phyloP scores from a whole-genome alignment of 2,329 filamentous ascomycete species.

The Aspergillus piperis region DNA sequence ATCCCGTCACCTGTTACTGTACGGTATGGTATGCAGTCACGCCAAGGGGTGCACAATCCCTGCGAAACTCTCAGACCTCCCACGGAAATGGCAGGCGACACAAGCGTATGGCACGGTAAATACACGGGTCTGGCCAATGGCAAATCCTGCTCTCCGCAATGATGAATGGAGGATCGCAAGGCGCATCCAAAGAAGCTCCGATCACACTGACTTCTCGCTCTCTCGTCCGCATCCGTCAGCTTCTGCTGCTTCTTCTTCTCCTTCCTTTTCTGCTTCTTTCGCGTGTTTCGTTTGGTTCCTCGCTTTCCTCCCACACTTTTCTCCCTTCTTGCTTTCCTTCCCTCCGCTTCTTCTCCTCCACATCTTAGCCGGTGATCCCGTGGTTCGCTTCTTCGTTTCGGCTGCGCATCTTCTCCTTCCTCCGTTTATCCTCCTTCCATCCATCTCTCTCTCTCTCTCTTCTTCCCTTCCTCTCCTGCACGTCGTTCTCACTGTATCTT shows the following conservation, averaged over 20 bases:
- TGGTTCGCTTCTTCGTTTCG: constrained; percentile 5
- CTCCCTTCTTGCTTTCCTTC: constrained; percentile 14
- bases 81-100: too few relatives aligned
- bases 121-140: constrained; percentile 7
- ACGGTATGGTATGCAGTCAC: constrained; percentile 17
- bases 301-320: constrained; percentile 13
- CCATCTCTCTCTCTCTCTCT: constrained; percentile 20
- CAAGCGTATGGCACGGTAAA: constrained; percentile 16
- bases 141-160: constrained; percentile 24
- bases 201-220: constrained; percentile 1
- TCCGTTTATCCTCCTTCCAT: constrained; percentile 1
- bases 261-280: constrained; percentile 13
- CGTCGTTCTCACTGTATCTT: constrained; percentile 18
- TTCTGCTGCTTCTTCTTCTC: constrained; percentile 15
- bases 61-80: too few relatives aligned
- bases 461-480: constrained; percentile 18
- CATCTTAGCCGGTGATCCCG: neutral
- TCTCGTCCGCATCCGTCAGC: constrained; percentile 21
- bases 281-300: constrained; percentile 1
- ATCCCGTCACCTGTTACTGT: constrained; percentile 10
- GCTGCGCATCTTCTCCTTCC: constrained; percentile 1
- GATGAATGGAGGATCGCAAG: constrained; percentile 6
- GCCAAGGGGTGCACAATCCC: neutral
- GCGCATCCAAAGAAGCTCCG: constrained; percentile 19
- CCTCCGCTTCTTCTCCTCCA: constrained; percentile 17